Evolutionary conservation across 495 filamentous ascomycete genomes (phyloP).

Genomic region (Penicillium mononematosum): DNA sequence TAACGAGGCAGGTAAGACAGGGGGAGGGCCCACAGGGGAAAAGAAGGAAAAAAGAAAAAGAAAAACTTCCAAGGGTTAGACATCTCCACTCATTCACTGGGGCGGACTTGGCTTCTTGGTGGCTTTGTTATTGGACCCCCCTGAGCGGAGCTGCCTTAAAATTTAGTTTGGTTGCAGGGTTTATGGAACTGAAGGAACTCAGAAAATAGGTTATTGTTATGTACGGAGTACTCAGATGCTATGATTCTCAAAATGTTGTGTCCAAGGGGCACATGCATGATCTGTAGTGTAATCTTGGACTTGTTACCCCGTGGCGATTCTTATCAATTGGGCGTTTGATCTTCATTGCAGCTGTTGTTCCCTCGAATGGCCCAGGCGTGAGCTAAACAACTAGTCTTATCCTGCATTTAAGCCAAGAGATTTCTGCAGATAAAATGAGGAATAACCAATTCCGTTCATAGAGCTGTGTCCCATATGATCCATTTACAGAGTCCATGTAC

Average conservation of each 20-base stretch:
- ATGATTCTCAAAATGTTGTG: background rate
- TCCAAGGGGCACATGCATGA: conserved; percentile 12
- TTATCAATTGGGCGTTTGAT: conserved; percentile 2
- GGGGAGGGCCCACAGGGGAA: conserved; percentile 2
- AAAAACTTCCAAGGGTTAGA: background rate
- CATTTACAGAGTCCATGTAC: background rate
- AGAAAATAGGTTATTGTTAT: conserved; percentile 2
- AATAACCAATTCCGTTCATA: background rate
- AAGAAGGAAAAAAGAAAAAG: background rate
- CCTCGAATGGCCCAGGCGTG: conserved; percentile 3
- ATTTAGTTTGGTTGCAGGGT: background rate
- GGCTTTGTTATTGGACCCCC: conserved; percentile 1
- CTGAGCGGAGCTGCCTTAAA: conserved; percentile 5
- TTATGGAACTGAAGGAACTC: background rate
- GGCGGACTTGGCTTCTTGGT: background rate
- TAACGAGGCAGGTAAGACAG: conserved; percentile 7
- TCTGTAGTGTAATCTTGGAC: background rate
- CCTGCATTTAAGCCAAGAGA: conserved; percentile 3
- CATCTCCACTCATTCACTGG: conserved; percentile 7
- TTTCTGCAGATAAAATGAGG: background rate
- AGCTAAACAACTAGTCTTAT: conserved; percentile 1
- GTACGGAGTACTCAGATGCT: background rate
- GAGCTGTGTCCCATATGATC: background rate
- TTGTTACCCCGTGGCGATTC: conserved; percentile 2
- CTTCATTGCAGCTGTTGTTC: conserved; percentile 8